Evolutionary conservation across 2,329 filamentous ascomycete genomes (phyloP).

Genomic region (Neophaeococcomyces mojaviensis): DNA sequence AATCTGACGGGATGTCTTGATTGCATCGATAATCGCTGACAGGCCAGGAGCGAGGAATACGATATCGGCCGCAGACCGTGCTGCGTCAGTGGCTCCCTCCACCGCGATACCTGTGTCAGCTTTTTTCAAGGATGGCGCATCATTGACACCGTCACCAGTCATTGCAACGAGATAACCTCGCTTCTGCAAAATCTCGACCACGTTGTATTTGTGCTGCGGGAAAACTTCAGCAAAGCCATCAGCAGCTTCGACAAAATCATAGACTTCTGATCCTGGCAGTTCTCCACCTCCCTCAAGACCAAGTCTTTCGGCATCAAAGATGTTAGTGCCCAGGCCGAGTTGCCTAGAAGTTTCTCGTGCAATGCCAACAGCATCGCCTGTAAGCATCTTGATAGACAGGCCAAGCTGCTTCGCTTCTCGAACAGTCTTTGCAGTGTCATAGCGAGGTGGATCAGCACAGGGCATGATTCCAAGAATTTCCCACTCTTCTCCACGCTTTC

Average conservation of each 20-base stretch:
- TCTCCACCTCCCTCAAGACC: constrained; percentile 79
- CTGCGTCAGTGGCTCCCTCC: constrained; percentile 84
- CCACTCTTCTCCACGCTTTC: constrained; percentile 78
- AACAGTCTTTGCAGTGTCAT: constrained; percentile 85
- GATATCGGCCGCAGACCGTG: constrained; percentile 84
- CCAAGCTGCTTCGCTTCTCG: constrained; percentile 81
- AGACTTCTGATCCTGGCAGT: constrained; percentile 88
- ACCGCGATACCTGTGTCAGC: constrained; percentile 95
- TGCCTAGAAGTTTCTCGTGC: constrained; percentile 86
- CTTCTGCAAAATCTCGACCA: constrained; percentile 88
- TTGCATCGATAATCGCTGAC: constrained; percentile 83
- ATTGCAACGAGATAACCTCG: constrained; percentile 91
- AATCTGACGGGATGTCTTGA: constrained; percentile 89
- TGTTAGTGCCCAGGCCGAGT: constrained; percentile 83
- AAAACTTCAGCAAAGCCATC: constrained; percentile 94
- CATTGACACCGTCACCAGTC: constrained; percentile 94
- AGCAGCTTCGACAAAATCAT: constrained; percentile 90
- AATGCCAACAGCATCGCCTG: constrained; percentile 88
- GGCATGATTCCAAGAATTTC: constrained; percentile 94
- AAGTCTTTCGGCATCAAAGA: constrained; percentile 88
- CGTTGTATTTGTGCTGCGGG: constrained; percentile 91
- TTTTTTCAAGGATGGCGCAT: constrained; percentile 86
- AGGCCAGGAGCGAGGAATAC: constrained; percentile 88
- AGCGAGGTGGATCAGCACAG: constrained; percentile 82
- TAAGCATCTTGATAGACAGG: constrained; percentile 92